A percentile compares a stretch with the other conserved stretches of the same genome.
Conservation (phyloP, 1,139 yeast species). For the Saccharomyces hybrid region DNA sequence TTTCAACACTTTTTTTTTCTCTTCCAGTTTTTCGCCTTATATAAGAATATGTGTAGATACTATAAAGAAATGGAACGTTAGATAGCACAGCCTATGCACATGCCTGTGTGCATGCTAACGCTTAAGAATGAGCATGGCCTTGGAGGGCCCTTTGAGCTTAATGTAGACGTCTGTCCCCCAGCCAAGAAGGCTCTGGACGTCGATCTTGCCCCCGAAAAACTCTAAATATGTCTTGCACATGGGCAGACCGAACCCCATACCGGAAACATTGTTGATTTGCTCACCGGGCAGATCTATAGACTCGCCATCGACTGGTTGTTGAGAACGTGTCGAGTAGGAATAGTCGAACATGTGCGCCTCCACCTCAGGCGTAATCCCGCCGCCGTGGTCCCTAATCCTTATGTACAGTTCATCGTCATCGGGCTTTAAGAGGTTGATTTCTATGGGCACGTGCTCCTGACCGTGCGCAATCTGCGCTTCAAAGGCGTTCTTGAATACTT, state of each 20-base stretch:
- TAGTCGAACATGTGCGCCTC: constrained; percentile 71
- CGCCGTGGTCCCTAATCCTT: constrained; percentile 78
- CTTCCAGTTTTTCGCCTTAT: background rate
- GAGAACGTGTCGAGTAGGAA: constrained; percentile 61
- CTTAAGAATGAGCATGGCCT: constrained; percentile 1
- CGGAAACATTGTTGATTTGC: constrained; percentile 74
- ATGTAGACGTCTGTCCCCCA: constrained; percentile 75
- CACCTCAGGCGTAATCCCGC: constrained; percentile 68
- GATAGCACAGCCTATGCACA: no score
- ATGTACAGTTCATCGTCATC: constrained; percentile 43
- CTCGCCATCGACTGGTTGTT: background rate
- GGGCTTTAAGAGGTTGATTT: constrained; percentile 53
- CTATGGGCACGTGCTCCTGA: constrained; percentile 48
- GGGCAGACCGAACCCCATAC: constrained; percentile 95
- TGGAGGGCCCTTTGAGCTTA: constrained; percentile 35
- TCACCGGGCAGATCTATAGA: constrained; percentile 56
- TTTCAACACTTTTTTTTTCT: background rate
- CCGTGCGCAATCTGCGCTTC: constrained; percentile 75
- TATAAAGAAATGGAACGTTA: no score
- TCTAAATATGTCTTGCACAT: constrained; percentile 68
- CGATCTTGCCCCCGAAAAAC: constrained; percentile 67
- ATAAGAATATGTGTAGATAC: background rate
- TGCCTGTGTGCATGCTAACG: no score
- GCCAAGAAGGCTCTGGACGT: constrained; percentile 73
- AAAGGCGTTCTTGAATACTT: constrained; percentile 77